Evolutionary conservation across 176 grass and related monocot genomes (phyloP).

Genomic region (Rhynchospora pubera): DNA sequence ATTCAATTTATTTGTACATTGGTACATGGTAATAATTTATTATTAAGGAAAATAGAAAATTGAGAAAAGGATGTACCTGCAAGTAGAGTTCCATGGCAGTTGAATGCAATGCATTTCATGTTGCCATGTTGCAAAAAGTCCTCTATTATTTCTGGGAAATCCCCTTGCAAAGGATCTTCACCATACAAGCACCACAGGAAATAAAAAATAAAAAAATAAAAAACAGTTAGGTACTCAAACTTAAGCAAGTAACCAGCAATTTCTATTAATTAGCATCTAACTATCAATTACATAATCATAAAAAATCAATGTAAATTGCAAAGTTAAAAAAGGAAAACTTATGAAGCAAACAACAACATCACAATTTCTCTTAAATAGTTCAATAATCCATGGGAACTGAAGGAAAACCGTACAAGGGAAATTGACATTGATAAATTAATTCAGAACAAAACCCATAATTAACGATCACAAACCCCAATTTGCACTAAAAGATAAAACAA

Average conservation of each 20-base stretch:
- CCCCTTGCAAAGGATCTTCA: slow-evolving; percentile 93
- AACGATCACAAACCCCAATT: background rate
- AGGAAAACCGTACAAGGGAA: background rate
- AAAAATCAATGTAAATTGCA: background rate
- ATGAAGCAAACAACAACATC: background rate
- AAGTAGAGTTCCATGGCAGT: slow-evolving; percentile 86
- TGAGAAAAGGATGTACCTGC: slow-evolving; percentile 50
- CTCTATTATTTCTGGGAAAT: slow-evolving; percentile 97
- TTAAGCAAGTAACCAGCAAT: slow-evolving; percentile 13
- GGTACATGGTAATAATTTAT: background rate
- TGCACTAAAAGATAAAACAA: slow-evolving; percentile 8
- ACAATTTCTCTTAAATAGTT: background rate
- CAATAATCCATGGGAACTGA: background rate
- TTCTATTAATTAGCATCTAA: background rate
- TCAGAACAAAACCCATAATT: background rate
- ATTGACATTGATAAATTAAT: background rate
- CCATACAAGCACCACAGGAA: slow-evolving; percentile 22
- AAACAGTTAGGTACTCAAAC: slow-evolving; percentile 17
- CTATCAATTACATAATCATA: background rate
- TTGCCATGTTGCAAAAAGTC: slow-evolving; percentile 94
- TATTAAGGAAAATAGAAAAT: slow-evolving; percentile 2
- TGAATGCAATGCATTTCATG: slow-evolving; percentile 99
- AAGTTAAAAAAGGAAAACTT: slow-evolving; percentile 8
- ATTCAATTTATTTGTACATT: background rate
- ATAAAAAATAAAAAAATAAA: background rate